phyloP scores from a whole-genome alignment of 306 rosid genomes.

The Pueraria montana region DNA sequence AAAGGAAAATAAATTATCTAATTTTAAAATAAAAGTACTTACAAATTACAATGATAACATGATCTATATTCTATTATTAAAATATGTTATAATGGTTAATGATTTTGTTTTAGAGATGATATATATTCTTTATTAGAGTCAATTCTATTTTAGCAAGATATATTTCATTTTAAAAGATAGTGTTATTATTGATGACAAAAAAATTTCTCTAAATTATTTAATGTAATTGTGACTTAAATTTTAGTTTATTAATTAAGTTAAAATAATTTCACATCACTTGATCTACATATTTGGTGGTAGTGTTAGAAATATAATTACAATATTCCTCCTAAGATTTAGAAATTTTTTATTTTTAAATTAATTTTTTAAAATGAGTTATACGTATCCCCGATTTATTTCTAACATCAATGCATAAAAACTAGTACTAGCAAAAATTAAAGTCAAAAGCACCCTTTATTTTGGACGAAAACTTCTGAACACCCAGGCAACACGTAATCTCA shows the following conservation, averaged over 20 bases:
- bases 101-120: not conserved
- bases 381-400: not conserved
- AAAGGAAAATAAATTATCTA: not conserved
- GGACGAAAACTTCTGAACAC: not conserved
- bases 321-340: not conserved
- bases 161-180: too few species aligned
- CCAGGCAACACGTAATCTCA: not conserved
- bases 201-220: too few species aligned
- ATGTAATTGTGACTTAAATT: too few species aligned
- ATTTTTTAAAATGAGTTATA: not conserved
- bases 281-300: too few species aligned
- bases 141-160: too few species aligned
- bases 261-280: too few species aligned
- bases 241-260: too few species aligned
- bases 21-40: not conserved
- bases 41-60: not conserved
- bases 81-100: not conserved
- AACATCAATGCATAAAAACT: not conserved
- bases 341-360: too few species aligned
- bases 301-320: not conserved
- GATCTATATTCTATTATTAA: not conserved
- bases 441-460: not conserved
- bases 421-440: not conserved
- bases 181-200: too few species aligned
- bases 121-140: too few species aligned